phyloP scores from a whole-genome alignment of 2,329 filamentous ascomycete species.

The Fusarium haematococcum region DNA sequence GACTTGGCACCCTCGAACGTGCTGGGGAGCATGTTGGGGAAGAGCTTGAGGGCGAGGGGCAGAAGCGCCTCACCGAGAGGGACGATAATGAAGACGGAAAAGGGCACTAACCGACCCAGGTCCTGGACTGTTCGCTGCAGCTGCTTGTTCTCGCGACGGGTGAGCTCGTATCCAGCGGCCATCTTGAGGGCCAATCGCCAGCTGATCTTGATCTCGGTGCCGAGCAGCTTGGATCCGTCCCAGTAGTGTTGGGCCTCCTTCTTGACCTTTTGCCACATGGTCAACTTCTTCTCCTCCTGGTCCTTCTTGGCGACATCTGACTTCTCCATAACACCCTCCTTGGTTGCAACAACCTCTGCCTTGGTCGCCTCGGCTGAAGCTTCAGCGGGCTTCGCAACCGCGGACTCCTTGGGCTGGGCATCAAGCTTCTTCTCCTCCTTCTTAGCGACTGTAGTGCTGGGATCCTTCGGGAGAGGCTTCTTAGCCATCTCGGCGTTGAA shows the following conservation, averaged over 20 bases:
- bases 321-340: constrained; percentile 69
- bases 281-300: constrained; percentile 87
- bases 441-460: constrained; percentile 50
- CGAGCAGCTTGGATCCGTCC: constrained; percentile 97
- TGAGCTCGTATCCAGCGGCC: constrained; percentile 97
- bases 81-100: constrained; percentile 96
- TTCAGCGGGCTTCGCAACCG: constrained; percentile 37
- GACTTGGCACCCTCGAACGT: constrained; percentile 94
- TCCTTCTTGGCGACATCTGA: constrained; percentile 66
- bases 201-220: constrained; percentile 92
- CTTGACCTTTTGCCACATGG: constrained; percentile 91
- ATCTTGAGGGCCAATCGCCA: constrained; percentile 93
- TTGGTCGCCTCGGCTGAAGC: constrained; percentile 50
- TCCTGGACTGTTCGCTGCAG: constrained; percentile 94
- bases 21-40: constrained; percentile 97
- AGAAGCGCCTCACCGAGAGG: constrained; percentile 95
- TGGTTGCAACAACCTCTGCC: constrained; percentile 60
- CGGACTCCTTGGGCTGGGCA: constrained; percentile 20
- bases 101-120: constrained; percentile 90
- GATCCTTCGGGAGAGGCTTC: constrained; percentile 78
- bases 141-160: constrained; percentile 91
- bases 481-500: constrained; percentile 93
- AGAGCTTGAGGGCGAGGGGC: constrained; percentile 90
- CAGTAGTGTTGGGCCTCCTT: constrained; percentile 95
- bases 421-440: constrained; percentile 50